Evolutionary conservation across 2,329 filamentous ascomycete genomes (phyloP).

Genomic region (Trichoderma breve): DNA sequence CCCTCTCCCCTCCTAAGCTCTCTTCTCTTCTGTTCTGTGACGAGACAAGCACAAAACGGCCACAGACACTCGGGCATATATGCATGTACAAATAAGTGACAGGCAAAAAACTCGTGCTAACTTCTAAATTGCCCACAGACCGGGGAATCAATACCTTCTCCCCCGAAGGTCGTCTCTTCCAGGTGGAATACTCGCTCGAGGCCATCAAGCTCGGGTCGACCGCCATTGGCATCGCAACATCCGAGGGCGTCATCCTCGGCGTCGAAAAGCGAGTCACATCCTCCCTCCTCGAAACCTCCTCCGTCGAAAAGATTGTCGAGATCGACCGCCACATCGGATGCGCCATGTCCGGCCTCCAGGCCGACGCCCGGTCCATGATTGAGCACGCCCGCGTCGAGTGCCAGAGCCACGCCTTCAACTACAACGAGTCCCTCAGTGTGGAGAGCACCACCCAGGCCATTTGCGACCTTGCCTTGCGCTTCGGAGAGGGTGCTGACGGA

Average conservation of each 20-base stretch:
- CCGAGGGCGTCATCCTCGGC: constrained; percentile 90
- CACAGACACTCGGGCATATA: background rate
- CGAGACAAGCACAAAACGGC: background rate
- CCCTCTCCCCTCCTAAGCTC: background rate
- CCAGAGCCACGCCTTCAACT: constrained; percentile 97
- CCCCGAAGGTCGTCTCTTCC: constrained; percentile 98
- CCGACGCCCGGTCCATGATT: constrained; percentile 95
- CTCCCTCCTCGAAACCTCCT: constrained; percentile 93
- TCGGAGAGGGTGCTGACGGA: constrained; percentile 94
- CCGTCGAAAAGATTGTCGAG: constrained; percentile 99
- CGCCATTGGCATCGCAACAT: constrained; percentile 95
- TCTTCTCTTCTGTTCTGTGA: background rate
- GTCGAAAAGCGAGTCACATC: constrained; percentile 99
- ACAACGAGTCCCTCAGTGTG: constrained; percentile 88
- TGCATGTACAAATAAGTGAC: background rate
- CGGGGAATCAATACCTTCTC: constrained; percentile 99
- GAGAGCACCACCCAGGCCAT: constrained; percentile 99
- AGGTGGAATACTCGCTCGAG: constrained; percentile 99
- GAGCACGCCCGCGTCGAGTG: constrained; percentile 97
- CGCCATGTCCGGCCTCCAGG: constrained; percentile 97
- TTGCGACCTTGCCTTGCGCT: constrained; percentile 92
- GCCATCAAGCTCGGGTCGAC: constrained; percentile 99
- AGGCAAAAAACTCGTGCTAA: constrained; percentile 19
- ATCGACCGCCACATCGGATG: constrained; percentile 98
- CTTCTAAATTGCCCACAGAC: constrained; percentile 54